A percentile compares a stretch with the other conserved stretches of the same genome.
These are phyloP conservation scores for Geotrichum aggregatum DNA, from an alignment of 1,139 yeast genomes.

Conservation along the genomic window DNA sequence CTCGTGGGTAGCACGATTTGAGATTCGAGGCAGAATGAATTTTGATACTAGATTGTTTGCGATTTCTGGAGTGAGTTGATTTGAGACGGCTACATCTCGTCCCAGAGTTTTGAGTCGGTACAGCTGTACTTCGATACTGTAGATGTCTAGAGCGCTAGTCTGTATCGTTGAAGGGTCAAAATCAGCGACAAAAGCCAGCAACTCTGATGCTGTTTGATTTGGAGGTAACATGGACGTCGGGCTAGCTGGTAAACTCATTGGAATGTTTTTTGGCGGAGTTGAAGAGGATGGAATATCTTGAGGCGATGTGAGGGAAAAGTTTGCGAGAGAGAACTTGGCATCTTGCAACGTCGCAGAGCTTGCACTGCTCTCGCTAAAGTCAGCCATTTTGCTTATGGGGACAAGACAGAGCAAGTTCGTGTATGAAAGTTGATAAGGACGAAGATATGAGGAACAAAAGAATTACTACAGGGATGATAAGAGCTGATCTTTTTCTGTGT, in stretches of 20 bases:
- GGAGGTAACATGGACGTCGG: background rate
- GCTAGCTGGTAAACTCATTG: background rate
- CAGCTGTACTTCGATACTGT: conserved; percentile 4
- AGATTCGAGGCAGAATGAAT: conserved; percentile 6
- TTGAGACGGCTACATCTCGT: conserved; percentile 7
- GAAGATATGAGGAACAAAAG: background rate
- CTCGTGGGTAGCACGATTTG: conserved; percentile 21
- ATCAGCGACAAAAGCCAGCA: background rate
- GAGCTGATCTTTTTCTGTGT: no score
- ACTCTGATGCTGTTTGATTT: background rate
- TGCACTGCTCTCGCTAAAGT: no score
- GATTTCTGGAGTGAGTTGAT: background rate
- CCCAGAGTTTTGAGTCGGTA: conserved; percentile 12
- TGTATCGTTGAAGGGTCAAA: background rate
- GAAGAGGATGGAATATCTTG: no score
- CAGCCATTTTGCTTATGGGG: background rate
- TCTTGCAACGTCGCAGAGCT: no score
- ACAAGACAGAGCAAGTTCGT: background rate
- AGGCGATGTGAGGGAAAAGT: background rate
- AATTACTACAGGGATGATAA: no score
- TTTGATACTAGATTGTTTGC: conserved; percentile 2
- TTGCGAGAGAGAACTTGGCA: background rate
- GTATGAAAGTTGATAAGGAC: background rate
- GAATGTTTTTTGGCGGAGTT: no score
- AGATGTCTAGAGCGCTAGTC: background rate